phyloP scores from a whole-genome alignment of 306 rosid species.

The Arachis stenosperma region DNA sequence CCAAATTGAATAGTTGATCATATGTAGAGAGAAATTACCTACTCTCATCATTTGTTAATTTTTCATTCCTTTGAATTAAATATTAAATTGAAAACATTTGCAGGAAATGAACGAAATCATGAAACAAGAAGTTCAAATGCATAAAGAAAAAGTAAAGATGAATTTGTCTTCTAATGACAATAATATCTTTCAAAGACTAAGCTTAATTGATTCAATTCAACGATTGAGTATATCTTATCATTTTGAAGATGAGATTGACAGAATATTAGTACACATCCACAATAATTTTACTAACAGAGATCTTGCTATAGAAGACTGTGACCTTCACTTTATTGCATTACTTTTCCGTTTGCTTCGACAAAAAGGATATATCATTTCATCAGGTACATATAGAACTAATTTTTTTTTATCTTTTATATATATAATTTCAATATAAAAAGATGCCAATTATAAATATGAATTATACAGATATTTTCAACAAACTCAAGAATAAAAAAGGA shows the following conservation, averaged over 20 bases:
- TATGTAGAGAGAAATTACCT: too few relatives aligned
- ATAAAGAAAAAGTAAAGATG: constrained; percentile 41
- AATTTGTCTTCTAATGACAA: not conserved
- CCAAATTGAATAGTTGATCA: too few relatives aligned
- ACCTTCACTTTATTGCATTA: constrained; percentile 36
- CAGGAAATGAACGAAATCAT: not conserved
- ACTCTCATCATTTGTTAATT: too few relatives aligned
- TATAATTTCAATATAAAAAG: not conserved
- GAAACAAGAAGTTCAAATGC: not conserved
- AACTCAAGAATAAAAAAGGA: constrained; percentile 41
- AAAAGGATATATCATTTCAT: constrained; percentile 10
- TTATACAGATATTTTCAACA: constrained; percentile 37
- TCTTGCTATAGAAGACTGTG: not conserved
- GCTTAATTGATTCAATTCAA: constrained; percentile 44
- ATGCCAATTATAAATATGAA: too few relatives aligned
- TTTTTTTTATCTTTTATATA: not conserved
- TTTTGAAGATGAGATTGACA: constrained; percentile 39
- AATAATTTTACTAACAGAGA: not conserved
- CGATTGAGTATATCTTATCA: constrained; percentile 52
- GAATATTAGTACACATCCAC: constrained; percentile 26
- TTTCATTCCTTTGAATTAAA: too few relatives aligned
- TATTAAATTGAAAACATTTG: not conserved
- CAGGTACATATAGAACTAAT: not conserved
- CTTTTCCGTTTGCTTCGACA: constrained; percentile 44
- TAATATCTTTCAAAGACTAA: not conserved